These are phyloP conservation scores for Hymenotorrendiella dingleyae DNA, from an alignment of 2,329 filamentous ascomycete species.

Conservation along the genomic window DNA sequence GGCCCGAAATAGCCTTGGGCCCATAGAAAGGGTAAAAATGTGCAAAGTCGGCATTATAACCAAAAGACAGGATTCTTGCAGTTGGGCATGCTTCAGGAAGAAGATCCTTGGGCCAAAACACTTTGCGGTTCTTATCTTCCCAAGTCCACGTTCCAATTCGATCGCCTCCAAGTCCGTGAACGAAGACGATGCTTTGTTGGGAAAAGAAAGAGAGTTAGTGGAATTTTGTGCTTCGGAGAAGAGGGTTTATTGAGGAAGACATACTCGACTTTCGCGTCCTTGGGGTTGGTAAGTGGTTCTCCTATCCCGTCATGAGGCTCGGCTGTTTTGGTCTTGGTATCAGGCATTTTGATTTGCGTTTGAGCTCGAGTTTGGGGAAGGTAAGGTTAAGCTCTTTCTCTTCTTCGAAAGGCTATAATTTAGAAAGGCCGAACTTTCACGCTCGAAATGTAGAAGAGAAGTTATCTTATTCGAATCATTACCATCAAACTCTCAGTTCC, in stretches of 20 bases:
- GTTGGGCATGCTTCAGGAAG: not conserved
- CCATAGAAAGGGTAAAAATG: not conserved
- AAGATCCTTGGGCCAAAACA: not conserved
- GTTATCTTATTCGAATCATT: not conserved
- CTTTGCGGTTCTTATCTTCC: not conserved
- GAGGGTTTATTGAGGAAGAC: not conserved
- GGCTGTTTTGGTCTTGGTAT: not conserved
- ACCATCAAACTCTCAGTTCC: not conserved
- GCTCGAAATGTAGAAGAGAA: not conserved
- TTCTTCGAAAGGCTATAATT: too few relatives aligned
- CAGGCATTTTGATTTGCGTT: not conserved
- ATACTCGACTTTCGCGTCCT: not conserved
- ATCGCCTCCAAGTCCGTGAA: not conserved
- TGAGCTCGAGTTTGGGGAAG: not conserved
- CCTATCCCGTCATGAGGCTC: not conserved
- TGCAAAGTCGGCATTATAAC: not conserved
- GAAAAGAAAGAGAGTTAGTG: not conserved
- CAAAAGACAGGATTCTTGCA: not conserved
- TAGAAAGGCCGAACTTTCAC: too few relatives aligned
- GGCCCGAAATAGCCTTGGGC: not conserved
- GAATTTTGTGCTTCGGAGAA: too few relatives aligned
- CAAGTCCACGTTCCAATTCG: not conserved
- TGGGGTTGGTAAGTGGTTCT: not conserved
- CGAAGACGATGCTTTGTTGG: not conserved
- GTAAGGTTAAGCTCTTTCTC: not conserved